Evolutionary conservation across 305 asterid species (phyloP), one percentile per base, ranked within the genome.

Genomic region (Nicotiana rustica): DNA sequence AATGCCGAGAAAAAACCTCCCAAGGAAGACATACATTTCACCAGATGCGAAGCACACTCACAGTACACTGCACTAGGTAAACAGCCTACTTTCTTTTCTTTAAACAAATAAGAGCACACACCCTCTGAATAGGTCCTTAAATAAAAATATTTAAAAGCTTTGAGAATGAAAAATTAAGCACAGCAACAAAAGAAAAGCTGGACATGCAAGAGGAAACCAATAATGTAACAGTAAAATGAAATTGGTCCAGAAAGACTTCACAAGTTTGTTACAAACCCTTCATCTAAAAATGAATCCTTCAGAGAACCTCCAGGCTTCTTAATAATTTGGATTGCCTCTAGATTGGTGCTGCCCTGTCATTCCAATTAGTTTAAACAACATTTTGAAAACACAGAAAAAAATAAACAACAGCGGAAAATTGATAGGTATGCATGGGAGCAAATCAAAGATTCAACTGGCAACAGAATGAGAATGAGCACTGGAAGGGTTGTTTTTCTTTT

Each of bases 221-320:
- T 55, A 67, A 15, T 8, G 25, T 36, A 14, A 78, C 10, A 10
- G 57, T 33, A 3, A 56, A 35, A 69, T 60, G 19, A 59, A 31
- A 31, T 33, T n/a, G 35, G 14, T 35, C 25, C 18, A 33, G 17
- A 57, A 81, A 68, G 9, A 35, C 47, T 67, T 61, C 60, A 47
- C 41, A 12, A 61, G 71, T 9, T 65, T 64, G 60, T 65, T 79
- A 64, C 93, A 76, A 80, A 94, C 97, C 97, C 97, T 86, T 94
- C 97, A 67, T 92, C 98, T 65, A 94, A 84, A 87, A 94, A 94
- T 18, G 98, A 94, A 68, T 93, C 98, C 85, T 79, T 93, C 81
- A 94, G 81, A 18, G 97, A 89, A 75, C 98, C 98, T 67, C 98
- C 98, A 78, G 98, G 91, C 86, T 93, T 94, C 93, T 92, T 94